Evolutionary conservation across 2,329 filamentous ascomycete species (phyloP), one percentile per base, ranked within the genome.

Genomic region (Didymella lethalis): DNA sequence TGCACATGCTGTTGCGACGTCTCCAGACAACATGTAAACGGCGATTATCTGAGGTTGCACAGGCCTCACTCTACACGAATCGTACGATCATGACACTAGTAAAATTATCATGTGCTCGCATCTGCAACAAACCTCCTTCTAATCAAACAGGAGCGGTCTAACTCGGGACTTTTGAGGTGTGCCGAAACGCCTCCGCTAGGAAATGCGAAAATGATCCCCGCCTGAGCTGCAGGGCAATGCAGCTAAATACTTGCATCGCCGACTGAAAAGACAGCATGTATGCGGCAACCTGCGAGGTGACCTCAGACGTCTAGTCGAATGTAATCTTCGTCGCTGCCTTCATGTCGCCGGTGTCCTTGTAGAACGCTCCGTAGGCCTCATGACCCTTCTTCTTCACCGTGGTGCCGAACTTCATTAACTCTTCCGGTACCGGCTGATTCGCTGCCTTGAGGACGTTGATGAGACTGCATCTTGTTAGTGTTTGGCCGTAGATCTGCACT

Each of bases 301-400:
- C 31, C 36, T 55, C 51, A 61, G 50, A 50, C 29, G 28, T 45
- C 57, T 75, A 77, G 54, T 96, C 92, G 81, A 97, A 97, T 46
- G 88, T 93, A 75, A 97, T 96, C 84, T 97, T 97, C 57, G 90
- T 95, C 28, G 91, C 89, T 78, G 91, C 89, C 80, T 94, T 90
- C 76, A 86, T 91, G 77, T 89, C 89, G 69, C 92, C 90, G 8
- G 91, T 88, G 69, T 97, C 92, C 80, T 95, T 97, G 84, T 91
- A 97, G 77, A 98, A 98, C 31, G 93, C 92, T 57, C 95, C 95
- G 75, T 98, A 99, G 47, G 91, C 90, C 72, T 93, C 91, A 80
- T 99, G 95, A 48, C 88, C 86, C 92, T 98, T 98, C 87, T 96
- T 97, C 87, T 98, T 99, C 51, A 99, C 95, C 0, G 94, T 98